Evolutionary conservation across 2,329 filamentous ascomycete genomes (phyloP), one percentile per base, ranked within the genome.

Genomic region (Calonectria multiphialidica): DNA sequence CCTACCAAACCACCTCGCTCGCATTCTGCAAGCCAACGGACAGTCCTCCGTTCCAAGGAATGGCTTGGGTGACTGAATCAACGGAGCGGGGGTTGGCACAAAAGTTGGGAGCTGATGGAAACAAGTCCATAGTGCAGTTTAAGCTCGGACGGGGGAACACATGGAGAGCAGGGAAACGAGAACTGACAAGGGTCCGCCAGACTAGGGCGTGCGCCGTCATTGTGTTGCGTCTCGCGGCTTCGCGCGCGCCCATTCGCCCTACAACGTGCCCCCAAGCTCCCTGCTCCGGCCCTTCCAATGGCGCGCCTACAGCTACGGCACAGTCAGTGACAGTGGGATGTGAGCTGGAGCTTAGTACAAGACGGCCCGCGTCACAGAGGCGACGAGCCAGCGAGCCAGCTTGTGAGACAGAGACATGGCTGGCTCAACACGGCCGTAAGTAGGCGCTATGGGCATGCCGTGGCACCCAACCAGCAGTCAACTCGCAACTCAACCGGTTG

Each of bases 181-280:
- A 18, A 21, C 28, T 7, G 21, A 59, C 25, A 61, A 40, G 59
- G 53, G 28, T 30, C 28, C 28, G 5, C 45, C 21, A 37, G 64
- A 57, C 21, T 66, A 66, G 42, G 64, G 35, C 63, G 45, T 59
- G 73, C 72, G 61, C 74, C 74, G 73, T 80, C 75, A 80, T 78
- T 68, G 70, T 74, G 77, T 81, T 30, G 79, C 78, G 77, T 80
- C 75, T 67, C 66, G 65, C 49, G 37, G 28, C 28, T 30, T 30
- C 8, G 28, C 28, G 28, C 28, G 8, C 70, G 71, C 68, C 74
- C 66, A 80, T 80, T 80, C 79, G 78, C 70, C 68, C 65, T 66
- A 23, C 35, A 45, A 44, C 18, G 62, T 35, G 44, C 35, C 35
- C 49, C 50, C 62, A 55, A 30, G 28, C 28, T 30, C 28, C 28